Percentiles rank a stretch among this genome's conserved stretches.
phyloP scores from a whole-genome alignment of 2,329 filamentous ascomycete genomes.

The Ramularia endophylla region DNA sequence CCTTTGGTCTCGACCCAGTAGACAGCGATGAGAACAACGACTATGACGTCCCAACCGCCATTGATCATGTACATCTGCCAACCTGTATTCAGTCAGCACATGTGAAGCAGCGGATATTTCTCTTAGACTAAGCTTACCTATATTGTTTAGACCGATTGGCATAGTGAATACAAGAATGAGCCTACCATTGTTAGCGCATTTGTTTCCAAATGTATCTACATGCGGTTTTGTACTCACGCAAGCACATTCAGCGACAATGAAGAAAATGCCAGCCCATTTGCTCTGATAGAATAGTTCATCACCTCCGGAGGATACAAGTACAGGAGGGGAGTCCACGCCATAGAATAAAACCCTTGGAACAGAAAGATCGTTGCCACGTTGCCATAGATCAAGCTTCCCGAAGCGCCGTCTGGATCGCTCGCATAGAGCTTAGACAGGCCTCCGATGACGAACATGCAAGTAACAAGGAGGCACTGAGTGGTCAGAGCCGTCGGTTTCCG shows the following conservation, averaged over 20 bases:
- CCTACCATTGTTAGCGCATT: conserved; percentile 29
- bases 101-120: too few species aligned
- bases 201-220: too few species aligned
- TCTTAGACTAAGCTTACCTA: too few species aligned
- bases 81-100: too few species aligned
- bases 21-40: conserved; percentile 33
- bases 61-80: conserved; percentile 40
- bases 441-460: conserved; percentile 49
- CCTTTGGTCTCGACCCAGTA: conserved; percentile 28
- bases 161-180: conserved; percentile 34
- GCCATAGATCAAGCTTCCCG: conserved; percentile 33
- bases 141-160: conserved; percentile 52
- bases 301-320: conserved; percentile 47
- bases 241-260: conserved; percentile 19
- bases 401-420: conserved; percentile 19
- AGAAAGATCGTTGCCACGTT: conserved; percentile 47
- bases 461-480: conserved; percentile 16
- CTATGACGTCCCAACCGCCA: conserved; percentile 36
- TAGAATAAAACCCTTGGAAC: conserved; percentile 47
- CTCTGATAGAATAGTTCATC: conserved; percentile 46
- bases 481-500: conserved; percentile 24
- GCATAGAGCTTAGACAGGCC: conserved; percentile 41
- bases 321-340: conserved; percentile 47
- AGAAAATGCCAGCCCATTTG: conserved; percentile 34
- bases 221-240: conserved; percentile 13